Evolutionary conservation across 495 filamentous ascomycete species (phyloP), one percentile per base, ranked within the genome.

Genomic region (Talaromyces thailandensis): DNA sequence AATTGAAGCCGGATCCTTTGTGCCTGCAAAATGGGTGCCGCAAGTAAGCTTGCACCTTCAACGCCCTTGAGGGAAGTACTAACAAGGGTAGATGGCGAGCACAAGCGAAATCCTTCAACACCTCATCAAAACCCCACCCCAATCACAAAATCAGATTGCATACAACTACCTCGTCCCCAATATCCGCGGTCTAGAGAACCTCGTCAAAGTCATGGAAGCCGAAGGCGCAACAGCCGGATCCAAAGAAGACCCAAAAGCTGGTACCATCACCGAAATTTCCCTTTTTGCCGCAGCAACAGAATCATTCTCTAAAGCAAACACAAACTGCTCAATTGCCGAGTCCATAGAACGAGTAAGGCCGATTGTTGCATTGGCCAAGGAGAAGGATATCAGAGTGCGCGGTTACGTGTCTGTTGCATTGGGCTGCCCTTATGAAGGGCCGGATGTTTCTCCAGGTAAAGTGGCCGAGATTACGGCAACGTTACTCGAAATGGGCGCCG

Each of bases 131-230:
- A 71, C 74, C 3, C 81, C 85, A 11, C 86, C 87, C 4, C 50
- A 66, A 32, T 83, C 91, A 0, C 76, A 83, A 6, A 68, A 78
- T 53, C 84, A 88, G 3, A 86, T 96, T 56, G 88, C 88, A 37
- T 98, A 94, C 79, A 93, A 93, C 68, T 98, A 92, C 77, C 89
- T 98, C 18, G 88, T 93, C 0, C 94, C 94, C 1, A 98, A 98
- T 70, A 78, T 82, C 63, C 89, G 87, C 71, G 95, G 94, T 29
- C 77, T 98, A 0, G 83, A 88, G 65, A 75, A 70, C 37, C 68
- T 82, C 5, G 72, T 82, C 35, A 79, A 76, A 62, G 67, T 79
- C 62, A 73, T 77, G 65, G 72, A 78, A 14, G 56, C 66, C 2
- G 72, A 73, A n/a, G 73, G 76, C 12, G 72, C 71, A n/a, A 63